Conservation (phyloP, 176 grass and related monocot genomes). For the Zoysia japonica region DNA sequence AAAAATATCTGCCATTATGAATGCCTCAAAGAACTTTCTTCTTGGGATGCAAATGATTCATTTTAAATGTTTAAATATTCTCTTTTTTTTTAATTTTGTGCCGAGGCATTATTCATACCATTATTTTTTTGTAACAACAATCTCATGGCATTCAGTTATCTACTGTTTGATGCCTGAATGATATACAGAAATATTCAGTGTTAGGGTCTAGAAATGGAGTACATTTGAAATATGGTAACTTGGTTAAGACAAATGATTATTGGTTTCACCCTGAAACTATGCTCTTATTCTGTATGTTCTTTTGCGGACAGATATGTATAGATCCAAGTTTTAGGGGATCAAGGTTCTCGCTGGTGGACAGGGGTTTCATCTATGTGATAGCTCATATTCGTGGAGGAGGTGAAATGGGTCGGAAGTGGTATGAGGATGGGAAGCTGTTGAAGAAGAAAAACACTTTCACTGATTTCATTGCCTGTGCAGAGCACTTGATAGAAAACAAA, state of each 20-base stretch:
- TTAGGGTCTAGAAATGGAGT: background rate
- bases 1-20: background rate
- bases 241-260: conserved; percentile 4
- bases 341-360: conserved; percentile 74
- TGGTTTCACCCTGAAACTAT: background rate
- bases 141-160: conserved; percentile 11
- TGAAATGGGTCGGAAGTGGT: conserved; percentile 96
- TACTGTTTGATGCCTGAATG: background rate
- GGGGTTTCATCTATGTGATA: conserved; percentile 80
- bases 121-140: background rate
- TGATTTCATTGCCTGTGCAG: conserved; percentile 86
- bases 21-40: conserved; percentile 2
- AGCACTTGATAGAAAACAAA: conserved; percentile 75
- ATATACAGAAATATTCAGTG: background rate
- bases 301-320: conserved; percentile 59
- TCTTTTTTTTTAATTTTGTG: background rate
- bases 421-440: conserved; percentile 81
- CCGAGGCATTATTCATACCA: background rate
- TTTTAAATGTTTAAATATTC: conserved; percentile 27
- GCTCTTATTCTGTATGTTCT: background rate
- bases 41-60: conserved; percentile 6
- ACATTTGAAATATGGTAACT: background rate
- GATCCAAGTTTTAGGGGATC: conserved; percentile 71
- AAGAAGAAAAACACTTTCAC: conserved; percentile 95
- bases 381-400: conserved; percentile 90